phyloP scores from a whole-genome alignment of 2,329 filamentous ascomycete genomes.

The Nothopassalora personata region DNA sequence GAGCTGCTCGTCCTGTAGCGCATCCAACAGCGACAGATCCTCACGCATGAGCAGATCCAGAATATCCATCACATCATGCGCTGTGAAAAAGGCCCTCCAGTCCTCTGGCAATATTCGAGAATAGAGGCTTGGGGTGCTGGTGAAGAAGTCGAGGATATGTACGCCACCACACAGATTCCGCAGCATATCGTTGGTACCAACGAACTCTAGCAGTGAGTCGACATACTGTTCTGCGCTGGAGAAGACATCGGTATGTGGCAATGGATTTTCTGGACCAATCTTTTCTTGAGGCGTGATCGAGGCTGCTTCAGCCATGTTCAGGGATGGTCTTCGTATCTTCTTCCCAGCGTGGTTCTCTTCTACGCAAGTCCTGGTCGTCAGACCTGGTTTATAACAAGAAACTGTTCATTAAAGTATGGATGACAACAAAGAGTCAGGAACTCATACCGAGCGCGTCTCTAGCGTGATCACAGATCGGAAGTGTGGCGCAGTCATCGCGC shows the following conservation, averaged over 20 bases:
- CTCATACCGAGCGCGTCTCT: not conserved
- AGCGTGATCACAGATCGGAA: not conserved
- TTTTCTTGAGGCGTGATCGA: not conserved
- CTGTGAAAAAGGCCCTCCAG: conserved; percentile 75
- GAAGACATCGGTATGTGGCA: conserved; percentile 67
- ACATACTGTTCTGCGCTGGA: conserved; percentile 69
- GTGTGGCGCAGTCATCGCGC: not conserved
- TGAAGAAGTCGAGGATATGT: conserved; percentile 95
- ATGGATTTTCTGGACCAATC: conserved; percentile 46
- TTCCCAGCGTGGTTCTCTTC: no score
- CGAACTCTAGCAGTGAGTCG: conserved; percentile 69
- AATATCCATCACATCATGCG: conserved; percentile 66
- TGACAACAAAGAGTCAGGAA: not conserved
- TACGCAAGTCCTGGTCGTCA: no score
- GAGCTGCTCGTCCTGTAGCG: not conserved
- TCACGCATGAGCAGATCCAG: conserved; percentile 77
- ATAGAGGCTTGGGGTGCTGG: conserved; percentile 76
- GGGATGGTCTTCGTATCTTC: not conserved
- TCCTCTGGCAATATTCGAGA: conserved; percentile 67
- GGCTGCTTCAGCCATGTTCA: not conserved
- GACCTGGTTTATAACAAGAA: no score
- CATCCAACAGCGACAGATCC: conserved; percentile 47
- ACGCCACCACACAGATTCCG: conserved; percentile 93
- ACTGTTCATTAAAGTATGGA: no score
- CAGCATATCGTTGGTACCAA: conserved; percentile 67